Conservation (phyloP, 768 basidiomycete species). For the Coprinellus micaceus region DNA sequence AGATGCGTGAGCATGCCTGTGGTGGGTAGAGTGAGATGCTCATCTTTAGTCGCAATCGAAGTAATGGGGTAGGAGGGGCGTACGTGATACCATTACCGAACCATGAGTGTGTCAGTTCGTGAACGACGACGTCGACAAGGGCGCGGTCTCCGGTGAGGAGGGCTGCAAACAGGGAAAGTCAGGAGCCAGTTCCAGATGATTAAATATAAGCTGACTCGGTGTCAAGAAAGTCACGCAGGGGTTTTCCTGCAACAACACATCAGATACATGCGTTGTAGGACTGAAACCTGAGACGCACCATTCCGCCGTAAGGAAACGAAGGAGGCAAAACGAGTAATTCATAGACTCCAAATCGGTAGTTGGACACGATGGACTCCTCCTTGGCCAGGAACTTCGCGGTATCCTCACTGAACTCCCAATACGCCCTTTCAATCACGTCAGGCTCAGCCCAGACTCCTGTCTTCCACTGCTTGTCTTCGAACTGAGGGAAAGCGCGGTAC, state of each 20-base stretch:
- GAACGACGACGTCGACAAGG: conserved; percentile 84
- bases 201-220: conserved; percentile 53
- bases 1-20: conserved; percentile 63
- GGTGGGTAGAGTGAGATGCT: background rate
- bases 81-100: conserved; percentile 89
- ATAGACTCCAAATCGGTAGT: conserved; percentile 84
- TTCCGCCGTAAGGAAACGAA: conserved; percentile 90
- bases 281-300: conserved; percentile 45
- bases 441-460: conserved; percentile 67
- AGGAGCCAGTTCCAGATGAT: background rate
- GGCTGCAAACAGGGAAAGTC: conserved; percentile 35
- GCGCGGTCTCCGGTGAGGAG: conserved; percentile 84
- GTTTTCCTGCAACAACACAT: conserved; percentile 62
- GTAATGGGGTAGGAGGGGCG: conserved; percentile 12
- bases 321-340: conserved; percentile 87
- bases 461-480: conserved; percentile 80
- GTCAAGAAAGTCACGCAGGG: conserved; percentile 85
- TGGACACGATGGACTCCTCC: conserved; percentile 70
- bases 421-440: conserved; percentile 66
- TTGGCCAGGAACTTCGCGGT: conserved; percentile 74
- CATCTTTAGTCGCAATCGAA: background rate
- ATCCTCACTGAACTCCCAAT: conserved; percentile 88
- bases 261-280: background rate
- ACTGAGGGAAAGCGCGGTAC: conserved; percentile 69
- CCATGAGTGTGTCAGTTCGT: conserved; percentile 86